Evolutionary conservation across 2,329 filamentous ascomycete genomes (phyloP).

Genomic region (Ophiostoma sp.): DNA sequence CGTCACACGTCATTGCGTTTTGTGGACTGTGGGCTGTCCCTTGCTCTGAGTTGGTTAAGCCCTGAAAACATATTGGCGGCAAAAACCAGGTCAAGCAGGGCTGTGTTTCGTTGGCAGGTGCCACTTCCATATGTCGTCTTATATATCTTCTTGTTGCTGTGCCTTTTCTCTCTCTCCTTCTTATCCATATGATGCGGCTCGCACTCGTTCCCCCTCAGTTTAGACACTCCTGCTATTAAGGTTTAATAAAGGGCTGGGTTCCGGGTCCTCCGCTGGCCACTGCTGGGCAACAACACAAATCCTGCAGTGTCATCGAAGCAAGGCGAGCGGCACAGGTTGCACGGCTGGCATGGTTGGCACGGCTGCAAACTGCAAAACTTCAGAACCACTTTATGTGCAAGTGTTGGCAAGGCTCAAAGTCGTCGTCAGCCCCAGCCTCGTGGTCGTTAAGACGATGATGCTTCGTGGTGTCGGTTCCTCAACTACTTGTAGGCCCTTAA

Average conservation of each 20-base stretch:
- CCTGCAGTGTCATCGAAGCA: neutral
- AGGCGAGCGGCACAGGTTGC: neutral
- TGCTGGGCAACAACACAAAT: neutral
- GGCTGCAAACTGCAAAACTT: neutral
- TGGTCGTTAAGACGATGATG: neutral
- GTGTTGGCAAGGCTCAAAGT: neutral
- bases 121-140: neutral
- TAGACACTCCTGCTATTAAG: neutral
- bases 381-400: neutral
- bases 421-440: constrained; percentile 11
- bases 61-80: neutral
- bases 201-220: neutral
- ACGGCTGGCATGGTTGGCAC: constrained; percentile 11
- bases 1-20: constrained; percentile 1
- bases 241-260: neutral
- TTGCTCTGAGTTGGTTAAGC: neutral
- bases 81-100: neutral
- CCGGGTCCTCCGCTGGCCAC: neutral
- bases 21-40: neutral
- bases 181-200: neutral
- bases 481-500: too few relatives aligned
- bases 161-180: neutral
- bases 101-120: constrained; percentile 1
- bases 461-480: too few relatives aligned
- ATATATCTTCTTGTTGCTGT: neutral